Base-by-base conservation (phyloP, 139 green algal species). In the Chlorella sp. region DNA sequence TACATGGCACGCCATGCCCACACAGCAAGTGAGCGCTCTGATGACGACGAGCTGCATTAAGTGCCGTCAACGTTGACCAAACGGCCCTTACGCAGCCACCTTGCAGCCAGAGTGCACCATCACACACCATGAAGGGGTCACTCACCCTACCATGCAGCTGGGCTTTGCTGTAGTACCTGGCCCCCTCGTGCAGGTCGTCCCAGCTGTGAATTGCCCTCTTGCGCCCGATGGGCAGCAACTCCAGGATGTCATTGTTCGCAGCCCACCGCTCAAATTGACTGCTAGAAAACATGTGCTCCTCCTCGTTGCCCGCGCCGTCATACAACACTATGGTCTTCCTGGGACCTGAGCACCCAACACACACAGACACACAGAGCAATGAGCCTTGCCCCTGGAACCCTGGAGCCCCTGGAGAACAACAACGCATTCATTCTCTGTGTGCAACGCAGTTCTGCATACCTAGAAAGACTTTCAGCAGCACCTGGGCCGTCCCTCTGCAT, bases 341-440 rank as follows among this genome's bases (percentile, higher is more conserved):
- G 20, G 59, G 59, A 31, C 59, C 59, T 65, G 59, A n/a, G n/a
- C n/a, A n/a, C 59, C 17, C 59, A 65, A 65, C 24, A 31, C 59
- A 65, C 17, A 65, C n/a, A n/a, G n/a, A n/a, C n/a, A 65, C 59
- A 65, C 17, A 31, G 14, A 65, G 59, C 59, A 65, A 31, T 10
- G 24, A 29, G 6, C n/a, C 59, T 65, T 14, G 24, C 14, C 26
- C 17, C 24, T 29, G 59, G 17, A 10, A 65, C 5, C 59, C 59
- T 14, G 17, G 23, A 26, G 23, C 5, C 59, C 10, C 24, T 31
- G 23, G 59, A 14, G 5, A 29, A 31, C 59, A 65, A 65, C 59
- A 65, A 14, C 5, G 20, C 17, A 26, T 29, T 31, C n/a, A n/a
- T n/a, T n/a, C n/a, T n/a, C n/a, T n/a, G n/a, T n/a, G n/a, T n/a